Evolutionary conservation across 768 basidiomycete genomes (phyloP), one percentile per base, ranked within the genome.

Genomic region (Rhodotorula kratochvilovae): DNA sequence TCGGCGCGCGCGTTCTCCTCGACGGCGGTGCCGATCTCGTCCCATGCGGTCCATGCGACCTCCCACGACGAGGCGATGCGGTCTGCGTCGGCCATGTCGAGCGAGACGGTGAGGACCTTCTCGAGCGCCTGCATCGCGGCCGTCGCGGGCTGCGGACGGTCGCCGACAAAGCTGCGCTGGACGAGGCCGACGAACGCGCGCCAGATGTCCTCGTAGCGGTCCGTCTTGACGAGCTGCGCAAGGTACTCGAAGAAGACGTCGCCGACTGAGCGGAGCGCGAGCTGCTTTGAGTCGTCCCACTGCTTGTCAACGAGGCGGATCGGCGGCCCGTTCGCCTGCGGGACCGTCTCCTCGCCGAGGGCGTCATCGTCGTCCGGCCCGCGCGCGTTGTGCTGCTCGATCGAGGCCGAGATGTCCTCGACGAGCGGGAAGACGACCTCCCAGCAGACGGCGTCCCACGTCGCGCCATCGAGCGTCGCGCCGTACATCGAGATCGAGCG

Each of bases 401-500:
- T 72, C 62, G 45, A 70, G 50, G 51, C 76, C 73, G 33, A 74
- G n/a, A 74, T 42, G 36, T 87, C 83, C 60, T 91, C 89, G 68
- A 96, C 81, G 7, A 98, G 83, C 13, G 92, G 92, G 80, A 95
- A 91, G 21, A 90, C 87, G 67, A 97, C 85, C 78, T 88, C 88
- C 89, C 91, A 92, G n/a, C 95, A 83, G 70, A 92, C 92, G 63
- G 90, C 87, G 53, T 89, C 87, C 95, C 95, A 99, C 0, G 89
- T 90, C 12, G 87, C 87, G 50, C 85, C 78, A 76, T 88, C 90
- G 61, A 99, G 82, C 1, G 89, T 91, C 15, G 88, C 87, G 4
- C 95, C 95, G 78, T 99, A 97, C 17, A 97, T 84, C 80, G 95
- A 92, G 82, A 97, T 86, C 4, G 92, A 91, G 59, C 94, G 85